These are phyloP conservation scores for Neonectria magnoliae DNA, from an alignment of 2,329 filamentous ascomycete species.

Conservation along the genomic window DNA sequence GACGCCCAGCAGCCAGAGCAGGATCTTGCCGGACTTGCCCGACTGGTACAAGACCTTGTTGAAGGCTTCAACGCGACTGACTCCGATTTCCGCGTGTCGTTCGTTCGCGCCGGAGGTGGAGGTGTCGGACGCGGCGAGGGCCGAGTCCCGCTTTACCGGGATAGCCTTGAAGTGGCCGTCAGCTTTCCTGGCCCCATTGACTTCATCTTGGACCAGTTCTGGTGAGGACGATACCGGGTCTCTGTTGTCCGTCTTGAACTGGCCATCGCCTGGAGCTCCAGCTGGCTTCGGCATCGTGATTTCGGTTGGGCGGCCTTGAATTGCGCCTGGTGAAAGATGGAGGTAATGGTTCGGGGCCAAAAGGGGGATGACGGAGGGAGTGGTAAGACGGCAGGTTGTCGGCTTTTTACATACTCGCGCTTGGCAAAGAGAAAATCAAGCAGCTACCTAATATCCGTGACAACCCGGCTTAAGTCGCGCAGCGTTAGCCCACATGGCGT, in stretches of 20 bases:
- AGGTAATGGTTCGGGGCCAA: neutral
- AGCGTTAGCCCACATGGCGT: neutral
- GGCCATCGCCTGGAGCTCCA: slow-evolving; percentile 1
- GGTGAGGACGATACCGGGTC: neutral
- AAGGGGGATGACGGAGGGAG: neutral
- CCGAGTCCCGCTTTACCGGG: neutral
- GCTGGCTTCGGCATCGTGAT: slow-evolving; percentile 6
- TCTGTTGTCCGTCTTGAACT: neutral
- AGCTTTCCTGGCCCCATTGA: neutral
- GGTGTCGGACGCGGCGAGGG: neutral
- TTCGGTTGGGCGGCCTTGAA: neutral
- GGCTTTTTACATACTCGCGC: neutral
- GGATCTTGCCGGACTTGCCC: slow-evolving; percentile 45
- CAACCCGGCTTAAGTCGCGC: neutral
- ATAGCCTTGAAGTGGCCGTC: neutral
- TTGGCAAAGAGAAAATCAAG: neutral
- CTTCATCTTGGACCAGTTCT: neutral
- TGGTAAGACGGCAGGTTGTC: too few relatives aligned
- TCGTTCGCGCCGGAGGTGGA: neutral
- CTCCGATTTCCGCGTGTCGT: slow-evolving; percentile 39
- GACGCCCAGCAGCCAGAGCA: slow-evolving; percentile 49
- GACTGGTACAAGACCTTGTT: slow-evolving; percentile 53
- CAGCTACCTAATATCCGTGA: neutral
- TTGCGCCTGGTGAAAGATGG: neutral
- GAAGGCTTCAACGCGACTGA: slow-evolving; percentile 51